Base-by-base conservation (phyloP, 2,329 filamentous ascomycete species). In the Celoporthe dispersa region DNA sequence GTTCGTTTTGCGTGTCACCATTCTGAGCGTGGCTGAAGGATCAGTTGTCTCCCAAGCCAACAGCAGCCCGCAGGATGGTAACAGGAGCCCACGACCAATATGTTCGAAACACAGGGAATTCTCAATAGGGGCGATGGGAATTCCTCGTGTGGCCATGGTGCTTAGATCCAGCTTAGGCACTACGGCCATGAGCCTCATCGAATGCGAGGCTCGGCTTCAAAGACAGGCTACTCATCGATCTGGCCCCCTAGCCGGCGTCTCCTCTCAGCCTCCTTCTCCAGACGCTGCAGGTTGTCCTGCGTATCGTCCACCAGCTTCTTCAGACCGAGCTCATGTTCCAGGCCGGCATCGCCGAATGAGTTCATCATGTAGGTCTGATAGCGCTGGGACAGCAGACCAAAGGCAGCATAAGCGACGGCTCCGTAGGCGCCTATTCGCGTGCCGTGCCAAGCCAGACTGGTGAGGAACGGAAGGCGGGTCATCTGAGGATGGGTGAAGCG, bases 391-490 rank as follows among this genome's bases (percentile, higher is more conserved):
- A 68, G n/a, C 1, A 65, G 51, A 41, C 39, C 25, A n/a, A 59
- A 35, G 11, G 67, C 61, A 12, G n/a, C 14, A 31, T 48, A 28
- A 39, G 48, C 67, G 6, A 68, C 48, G 3, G 55, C 22, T 35
- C 67, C 67, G 19, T 68, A 65, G 28, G 44, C 12, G 12, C 61
- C 61, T 14, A 60, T 28, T 11, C 67, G 35, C 3, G 35, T 55
- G 7, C 48, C 62, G 33, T 68, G 67, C 67, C 67, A 68, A 25
- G 14, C 39, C 8, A 68, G 12, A 3, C 28, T 65, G 9, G 61
- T 22, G 11, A 68, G 22, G 12, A 48, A 64, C 31, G 51, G 67
- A 22, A 51, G 67, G 7, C 9, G 25, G 55, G 48, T 60, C 62
- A 41, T 39, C 35, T 65, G 51, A 33, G 61, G 67, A 51, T 68